These are phyloP conservation scores for Coriolopsis trogii DNA, from an alignment of 1,284 basidiomycete genomes.

Conservation along the genomic window DNA sequence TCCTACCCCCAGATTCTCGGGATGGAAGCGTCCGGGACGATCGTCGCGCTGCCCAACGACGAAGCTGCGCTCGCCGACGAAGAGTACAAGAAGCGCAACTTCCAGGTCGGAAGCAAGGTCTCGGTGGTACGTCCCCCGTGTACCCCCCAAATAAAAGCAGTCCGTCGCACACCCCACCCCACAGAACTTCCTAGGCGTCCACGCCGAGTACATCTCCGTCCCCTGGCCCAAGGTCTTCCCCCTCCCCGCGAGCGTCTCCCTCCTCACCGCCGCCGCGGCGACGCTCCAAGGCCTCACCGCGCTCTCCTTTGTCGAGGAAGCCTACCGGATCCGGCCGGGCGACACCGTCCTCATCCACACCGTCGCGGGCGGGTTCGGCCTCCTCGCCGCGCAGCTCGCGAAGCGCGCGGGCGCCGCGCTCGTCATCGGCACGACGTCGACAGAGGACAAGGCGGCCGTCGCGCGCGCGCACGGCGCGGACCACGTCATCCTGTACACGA, in stretches of 20 bases:
- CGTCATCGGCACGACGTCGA: constrained; percentile 95
- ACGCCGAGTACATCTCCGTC: constrained; percentile 78
- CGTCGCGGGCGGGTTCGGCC: constrained; percentile 80
- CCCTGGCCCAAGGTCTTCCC: constrained; percentile 67
- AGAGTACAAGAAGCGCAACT: constrained; percentile 40
- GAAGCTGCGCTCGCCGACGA: constrained; percentile 35
- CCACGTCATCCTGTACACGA: constrained; percentile 83
- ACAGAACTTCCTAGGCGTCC: constrained; percentile 43
- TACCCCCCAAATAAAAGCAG: constrained; percentile 21
- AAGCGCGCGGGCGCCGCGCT: constrained; percentile 79
- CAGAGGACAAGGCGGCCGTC: constrained; percentile 81
- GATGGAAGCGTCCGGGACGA: constrained; percentile 58
- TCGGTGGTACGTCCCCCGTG: constrained; percentile 51
- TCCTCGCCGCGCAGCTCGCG: constrained; percentile 65
- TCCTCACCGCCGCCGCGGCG: constrained; percentile 68
- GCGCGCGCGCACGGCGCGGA: constrained; percentile 84
- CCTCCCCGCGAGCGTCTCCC: constrained; percentile 62
- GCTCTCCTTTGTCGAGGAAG: constrained; percentile 78
- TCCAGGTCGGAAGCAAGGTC: constrained; percentile 49
- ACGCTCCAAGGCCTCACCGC: constrained; percentile 84
- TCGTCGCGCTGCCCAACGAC: constrained; percentile 55
- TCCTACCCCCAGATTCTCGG: constrained; percentile 62
- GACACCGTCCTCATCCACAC: constrained; percentile 85
- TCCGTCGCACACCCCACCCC: not conserved
- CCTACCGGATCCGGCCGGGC: constrained; percentile 79